phyloP scores from a whole-genome alignment of 2,329 filamentous ascomycete species.

The Clathrospora elynae region DNA sequence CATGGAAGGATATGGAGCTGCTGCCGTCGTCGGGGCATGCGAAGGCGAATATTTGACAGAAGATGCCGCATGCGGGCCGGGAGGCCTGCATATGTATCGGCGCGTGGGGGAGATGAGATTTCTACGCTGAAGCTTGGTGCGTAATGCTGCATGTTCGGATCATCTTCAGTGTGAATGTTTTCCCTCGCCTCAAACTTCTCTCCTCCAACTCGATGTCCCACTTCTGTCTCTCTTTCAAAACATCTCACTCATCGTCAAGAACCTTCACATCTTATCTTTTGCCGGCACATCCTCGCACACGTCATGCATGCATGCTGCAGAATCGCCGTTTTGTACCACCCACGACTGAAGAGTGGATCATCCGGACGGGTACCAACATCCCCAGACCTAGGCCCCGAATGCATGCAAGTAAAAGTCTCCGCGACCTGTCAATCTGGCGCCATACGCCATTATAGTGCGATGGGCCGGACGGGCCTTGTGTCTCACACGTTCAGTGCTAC shows the following conservation, averaged over 20 bases:
- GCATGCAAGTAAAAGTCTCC: slow-evolving; percentile 12
- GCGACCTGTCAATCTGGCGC: slow-evolving; percentile 21
- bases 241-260: background rate
- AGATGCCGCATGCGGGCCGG: background rate
- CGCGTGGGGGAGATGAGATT: background rate
- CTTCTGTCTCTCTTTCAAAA: background rate
- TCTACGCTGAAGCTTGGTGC: slow-evolving; percentile 2
- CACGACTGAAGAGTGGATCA: slow-evolving; percentile 16
- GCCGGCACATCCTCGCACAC: slow-evolving; percentile 6
- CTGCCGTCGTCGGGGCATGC: slow-evolving; percentile 32
- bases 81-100: slow-evolving; percentile 2
- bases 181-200: background rate
- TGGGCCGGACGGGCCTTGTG: slow-evolving; percentile 7
- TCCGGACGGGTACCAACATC: slow-evolving; percentile 27
- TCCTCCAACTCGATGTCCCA: background rate
- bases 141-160: background rate
- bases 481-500: slow-evolving; percentile 18
- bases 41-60: slow-evolving; percentile 41
- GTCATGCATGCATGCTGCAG: slow-evolving; percentile 16
- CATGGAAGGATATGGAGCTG: slow-evolving; percentile 61
- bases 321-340: slow-evolving; percentile 22
- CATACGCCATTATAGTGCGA: slow-evolving; percentile 5
- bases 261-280: slow-evolving; percentile 1
- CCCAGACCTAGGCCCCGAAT: no score
- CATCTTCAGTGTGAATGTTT: slow-evolving; percentile 3